These are phyloP conservation scores for Magnolia changhungtana DNA, from an alignment of 164 flowering plant genomes.

Conservation along the genomic window DNA sequence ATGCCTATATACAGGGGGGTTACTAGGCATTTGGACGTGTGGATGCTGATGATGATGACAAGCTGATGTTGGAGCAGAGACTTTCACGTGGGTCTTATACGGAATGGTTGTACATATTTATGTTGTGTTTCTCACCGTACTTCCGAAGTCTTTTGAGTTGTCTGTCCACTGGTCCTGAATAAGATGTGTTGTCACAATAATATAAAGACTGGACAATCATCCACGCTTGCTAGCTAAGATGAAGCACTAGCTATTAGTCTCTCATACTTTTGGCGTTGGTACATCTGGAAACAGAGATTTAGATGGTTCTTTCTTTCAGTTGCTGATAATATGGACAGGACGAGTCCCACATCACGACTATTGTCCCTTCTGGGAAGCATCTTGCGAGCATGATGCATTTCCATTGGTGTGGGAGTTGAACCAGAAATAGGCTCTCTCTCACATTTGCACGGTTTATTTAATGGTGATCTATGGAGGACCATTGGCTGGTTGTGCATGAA, in stretches of 20 bases:
- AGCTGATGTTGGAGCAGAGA: not conserved
- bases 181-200: not conserved
- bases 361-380: no score
- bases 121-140: not conserved
- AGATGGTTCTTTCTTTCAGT: no score
- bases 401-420: no score
- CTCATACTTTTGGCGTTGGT: not conserved
- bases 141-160: not conserved
- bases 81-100: not conserved
- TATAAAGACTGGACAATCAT: not conserved
- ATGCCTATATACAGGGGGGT: constrained; percentile 91
- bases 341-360: no score
- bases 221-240: not conserved
- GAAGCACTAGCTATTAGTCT: not conserved
- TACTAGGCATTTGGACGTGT: constrained; percentile 36
- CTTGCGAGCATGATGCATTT: no score
- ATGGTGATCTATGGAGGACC: no score
- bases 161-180: not conserved
- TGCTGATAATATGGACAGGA: no score
- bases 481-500: no score
- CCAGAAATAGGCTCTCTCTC: no score
- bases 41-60: constrained; percentile 32
- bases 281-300: not conserved
- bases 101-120: not conserved
- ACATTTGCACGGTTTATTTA: no score